These are phyloP conservation scores for Xanthoconium purpureum DNA, from an alignment of 768 basidiomycete species.

Conservation along the genomic window DNA sequence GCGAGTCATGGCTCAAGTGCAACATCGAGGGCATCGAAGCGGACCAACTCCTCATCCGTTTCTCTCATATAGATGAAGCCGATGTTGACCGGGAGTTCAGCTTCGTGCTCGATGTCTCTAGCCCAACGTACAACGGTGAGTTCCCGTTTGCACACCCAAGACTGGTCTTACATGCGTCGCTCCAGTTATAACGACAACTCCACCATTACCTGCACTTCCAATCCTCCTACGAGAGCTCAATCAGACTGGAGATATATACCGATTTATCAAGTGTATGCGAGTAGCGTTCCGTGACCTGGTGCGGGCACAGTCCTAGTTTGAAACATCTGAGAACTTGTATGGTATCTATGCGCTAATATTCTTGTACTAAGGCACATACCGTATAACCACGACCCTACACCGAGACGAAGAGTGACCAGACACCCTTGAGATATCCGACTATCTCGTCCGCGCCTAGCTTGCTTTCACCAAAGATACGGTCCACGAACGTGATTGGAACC, in stretches of 20 bases:
- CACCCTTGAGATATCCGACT: constrained; percentile 82
- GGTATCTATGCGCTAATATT: not conserved
- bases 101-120: constrained; percentile 73
- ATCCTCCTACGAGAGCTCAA: constrained; percentile 71
- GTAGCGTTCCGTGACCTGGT: constrained; percentile 43
- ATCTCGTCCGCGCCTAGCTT: constrained; percentile 88
- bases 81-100: constrained; percentile 64
- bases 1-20: constrained; percentile 58
- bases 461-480: constrained; percentile 90
- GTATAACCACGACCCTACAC: constrained; percentile 32
- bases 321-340: not conserved
- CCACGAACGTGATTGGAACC: constrained; percentile 92
- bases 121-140: constrained; percentile 63
- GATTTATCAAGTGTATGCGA: constrained; percentile 69
- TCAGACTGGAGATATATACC: constrained; percentile 62
- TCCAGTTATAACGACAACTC: constrained; percentile 78
- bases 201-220: constrained; percentile 62
- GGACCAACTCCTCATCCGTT: constrained; percentile 71
- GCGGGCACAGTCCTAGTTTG: not conserved
- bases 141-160: not conserved
- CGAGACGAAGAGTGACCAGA: constrained; percentile 73
- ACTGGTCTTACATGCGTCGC: not conserved
- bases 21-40: constrained; percentile 75
- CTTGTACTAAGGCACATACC: not conserved
- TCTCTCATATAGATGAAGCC: constrained; percentile 58